These are phyloP conservation scores for Malania oleifera DNA, from an alignment of 164 flowering plant species.

Conservation along the genomic window DNA sequence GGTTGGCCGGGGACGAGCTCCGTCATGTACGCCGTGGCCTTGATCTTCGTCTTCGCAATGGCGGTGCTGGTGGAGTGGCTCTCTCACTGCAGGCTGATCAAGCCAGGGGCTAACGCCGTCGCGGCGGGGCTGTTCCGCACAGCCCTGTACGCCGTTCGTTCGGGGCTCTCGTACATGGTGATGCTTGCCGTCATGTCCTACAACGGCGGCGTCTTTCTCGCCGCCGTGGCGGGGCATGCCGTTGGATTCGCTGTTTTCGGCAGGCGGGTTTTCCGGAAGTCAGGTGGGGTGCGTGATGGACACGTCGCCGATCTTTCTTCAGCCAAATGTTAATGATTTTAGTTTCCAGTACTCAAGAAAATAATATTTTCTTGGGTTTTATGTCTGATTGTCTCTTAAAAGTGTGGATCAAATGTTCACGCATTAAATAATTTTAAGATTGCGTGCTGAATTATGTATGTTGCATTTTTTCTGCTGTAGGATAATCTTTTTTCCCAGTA, in stretches of 20 bases:
- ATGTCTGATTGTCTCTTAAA: too few species aligned
- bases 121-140: constrained; percentile 15
- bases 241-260: constrained; percentile 25
- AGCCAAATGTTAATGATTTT: too few species aligned
- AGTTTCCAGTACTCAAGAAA: too few species aligned
- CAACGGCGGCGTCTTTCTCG: constrained; percentile 32
- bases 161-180: constrained; percentile 24
- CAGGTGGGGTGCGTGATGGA: too few species aligned
- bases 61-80: constrained; percentile 27
- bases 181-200: constrained; percentile 37
- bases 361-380: too few species aligned
- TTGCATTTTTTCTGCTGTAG: too few species aligned
- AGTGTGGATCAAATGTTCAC: too few species aligned
- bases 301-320: too few species aligned
- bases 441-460: too few species aligned
- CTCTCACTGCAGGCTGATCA: constrained; percentile 6
- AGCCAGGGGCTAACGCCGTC: constrained; percentile 10
- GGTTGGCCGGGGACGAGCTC: constrained; percentile 28
- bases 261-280: constrained; percentile 20
- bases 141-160: constrained; percentile 14
- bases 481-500: too few species aligned
- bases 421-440: too few species aligned
- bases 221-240: constrained; percentile 22
- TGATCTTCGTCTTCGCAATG: constrained; percentile 21
- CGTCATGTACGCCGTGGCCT: constrained; percentile 24